phyloP scores from a whole-genome alignment of 2,329 filamentous ascomycete species.

The Diaporthe ilicicola region DNA sequence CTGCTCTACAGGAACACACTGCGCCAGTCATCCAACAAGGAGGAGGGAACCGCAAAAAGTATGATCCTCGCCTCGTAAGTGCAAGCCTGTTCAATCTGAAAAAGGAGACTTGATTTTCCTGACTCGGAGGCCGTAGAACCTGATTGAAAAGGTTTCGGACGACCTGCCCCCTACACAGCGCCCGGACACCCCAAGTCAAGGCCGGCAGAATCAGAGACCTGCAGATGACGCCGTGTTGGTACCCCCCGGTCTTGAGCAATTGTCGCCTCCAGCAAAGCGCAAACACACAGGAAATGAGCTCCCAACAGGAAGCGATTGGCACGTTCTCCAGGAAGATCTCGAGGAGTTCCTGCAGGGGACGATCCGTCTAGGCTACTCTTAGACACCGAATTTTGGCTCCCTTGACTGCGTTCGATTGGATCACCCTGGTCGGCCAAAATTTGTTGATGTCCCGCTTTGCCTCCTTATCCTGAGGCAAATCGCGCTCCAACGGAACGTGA shows the following conservation, averaged over 20 bases:
- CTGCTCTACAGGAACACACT: neutral
- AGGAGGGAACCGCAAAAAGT: neutral
- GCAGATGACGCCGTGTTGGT: neutral
- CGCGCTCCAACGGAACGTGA: too few species aligned
- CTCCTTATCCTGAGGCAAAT: neutral
- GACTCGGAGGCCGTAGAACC: neutral
- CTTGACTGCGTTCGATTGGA: neutral
- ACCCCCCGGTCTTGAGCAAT: neutral
- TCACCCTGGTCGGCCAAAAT: too few species aligned
- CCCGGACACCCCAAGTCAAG: neutral
- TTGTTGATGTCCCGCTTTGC: too few species aligned
- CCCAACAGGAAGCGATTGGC: too few species aligned
- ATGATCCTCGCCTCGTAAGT: slow-evolving; percentile 1
- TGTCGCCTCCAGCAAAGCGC: neutral
- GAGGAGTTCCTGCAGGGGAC: too few species aligned
- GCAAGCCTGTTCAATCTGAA: neutral
- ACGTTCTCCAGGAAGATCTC: neutral
- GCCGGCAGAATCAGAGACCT: neutral
- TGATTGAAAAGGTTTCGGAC: slow-evolving; percentile 22
- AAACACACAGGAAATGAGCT: neutral
- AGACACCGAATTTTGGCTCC: neutral
- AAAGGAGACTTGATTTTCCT: neutral
- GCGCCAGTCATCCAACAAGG: too few species aligned
- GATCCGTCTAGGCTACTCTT: neutral
- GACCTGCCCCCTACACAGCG: slow-evolving; percentile 27